These are phyloP conservation scores for Penicillium italicum DNA, from an alignment of 2,329 filamentous ascomycete species.

Conservation along the genomic window DNA sequence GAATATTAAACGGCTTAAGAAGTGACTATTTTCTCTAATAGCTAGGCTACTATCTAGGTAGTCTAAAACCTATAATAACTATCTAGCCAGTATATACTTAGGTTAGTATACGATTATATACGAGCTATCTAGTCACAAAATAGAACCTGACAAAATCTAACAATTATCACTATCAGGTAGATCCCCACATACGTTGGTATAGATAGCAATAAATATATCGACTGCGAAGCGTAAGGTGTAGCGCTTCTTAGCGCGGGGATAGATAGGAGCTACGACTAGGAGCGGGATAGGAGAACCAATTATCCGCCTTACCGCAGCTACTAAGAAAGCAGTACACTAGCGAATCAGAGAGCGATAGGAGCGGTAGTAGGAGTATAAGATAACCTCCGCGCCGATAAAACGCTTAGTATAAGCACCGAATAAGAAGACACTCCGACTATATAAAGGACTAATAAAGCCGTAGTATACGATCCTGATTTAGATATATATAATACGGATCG, in stretches of 20 bases:
- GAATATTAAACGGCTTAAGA: neutral
- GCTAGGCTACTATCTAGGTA: neutral
- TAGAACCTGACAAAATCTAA: too few relatives aligned
- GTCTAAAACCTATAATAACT: neutral
- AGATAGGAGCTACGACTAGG: neutral
- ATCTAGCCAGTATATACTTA: neutral
- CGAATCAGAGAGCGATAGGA: neutral
- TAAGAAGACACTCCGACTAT: slow-evolving; percentile 1
- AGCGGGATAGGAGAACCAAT: neutral
- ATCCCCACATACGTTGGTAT: neutral
- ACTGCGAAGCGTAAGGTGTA: neutral
- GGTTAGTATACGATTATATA: neutral
- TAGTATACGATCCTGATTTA: slow-evolving; percentile 5
- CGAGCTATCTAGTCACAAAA: neutral
- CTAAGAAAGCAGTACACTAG: neutral
- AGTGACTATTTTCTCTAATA: neutral
- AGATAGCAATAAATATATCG: neutral
- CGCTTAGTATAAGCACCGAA: neutral
- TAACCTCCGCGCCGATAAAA: neutral
- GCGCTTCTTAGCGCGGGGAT: neutral
- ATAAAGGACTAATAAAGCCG: neutral
- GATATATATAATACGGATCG: slow-evolving; percentile 7
- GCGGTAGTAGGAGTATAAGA: neutral
- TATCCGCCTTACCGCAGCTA: neutral
- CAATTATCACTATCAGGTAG: neutral